Percentiles rank a stretch among this genome's conserved stretches.
These are phyloP conservation scores for Trypanosoma congolense DNA, from an alignment of 208 protist genomes.

Conservation along the genomic window DNA sequence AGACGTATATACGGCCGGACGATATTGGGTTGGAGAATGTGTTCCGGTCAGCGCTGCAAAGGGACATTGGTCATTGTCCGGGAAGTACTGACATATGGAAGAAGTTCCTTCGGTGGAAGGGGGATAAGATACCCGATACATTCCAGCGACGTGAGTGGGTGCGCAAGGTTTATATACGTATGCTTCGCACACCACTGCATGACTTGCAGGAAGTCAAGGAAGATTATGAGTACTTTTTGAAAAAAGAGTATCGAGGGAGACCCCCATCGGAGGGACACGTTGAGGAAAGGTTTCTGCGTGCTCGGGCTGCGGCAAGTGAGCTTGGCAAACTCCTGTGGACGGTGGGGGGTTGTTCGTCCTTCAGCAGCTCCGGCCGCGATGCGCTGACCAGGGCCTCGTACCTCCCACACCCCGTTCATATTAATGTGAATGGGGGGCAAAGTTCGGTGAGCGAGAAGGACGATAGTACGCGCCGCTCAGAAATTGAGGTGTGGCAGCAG, in stretches of 20 bases:
- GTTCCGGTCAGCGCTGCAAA: conserved; percentile 50
- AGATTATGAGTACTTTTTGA: conserved; percentile 71
- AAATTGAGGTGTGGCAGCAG: conserved; percentile 54
- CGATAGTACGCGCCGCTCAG: conserved; percentile 24
- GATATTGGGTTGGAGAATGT: conserved; percentile 41
- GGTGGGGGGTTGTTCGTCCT: conserved; percentile 2
- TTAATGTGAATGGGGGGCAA: conserved; percentile 1
- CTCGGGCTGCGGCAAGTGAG: conserved; percentile 9
- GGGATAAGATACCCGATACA: conserved; percentile 37
- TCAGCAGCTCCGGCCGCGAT: conserved; percentile 6
- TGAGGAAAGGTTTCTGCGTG: conserved; percentile 26
- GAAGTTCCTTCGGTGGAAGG: conserved; percentile 57
- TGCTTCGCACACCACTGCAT: conserved; percentile 65
- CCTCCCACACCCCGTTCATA: conserved; percentile 38
- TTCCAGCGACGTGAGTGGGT: conserved; percentile 46
- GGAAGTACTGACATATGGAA: conserved; percentile 71
- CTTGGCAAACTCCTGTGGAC: conserved; percentile 16
- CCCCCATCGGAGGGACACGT: conserved; percentile 36
- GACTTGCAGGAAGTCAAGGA: conserved; percentile 67
- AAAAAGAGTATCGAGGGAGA: conserved; percentile 45
- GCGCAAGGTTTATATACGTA: conserved; percentile 58
- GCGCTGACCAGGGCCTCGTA: conserved; percentile 26
- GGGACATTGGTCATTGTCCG: conserved; percentile 67
- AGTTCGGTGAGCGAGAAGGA: conserved; percentile 8
- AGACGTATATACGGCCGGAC: conserved; percentile 58